Base-by-base conservation (phyloP, 1,139 yeast genomes). In the Candida mesenterica region DNA sequence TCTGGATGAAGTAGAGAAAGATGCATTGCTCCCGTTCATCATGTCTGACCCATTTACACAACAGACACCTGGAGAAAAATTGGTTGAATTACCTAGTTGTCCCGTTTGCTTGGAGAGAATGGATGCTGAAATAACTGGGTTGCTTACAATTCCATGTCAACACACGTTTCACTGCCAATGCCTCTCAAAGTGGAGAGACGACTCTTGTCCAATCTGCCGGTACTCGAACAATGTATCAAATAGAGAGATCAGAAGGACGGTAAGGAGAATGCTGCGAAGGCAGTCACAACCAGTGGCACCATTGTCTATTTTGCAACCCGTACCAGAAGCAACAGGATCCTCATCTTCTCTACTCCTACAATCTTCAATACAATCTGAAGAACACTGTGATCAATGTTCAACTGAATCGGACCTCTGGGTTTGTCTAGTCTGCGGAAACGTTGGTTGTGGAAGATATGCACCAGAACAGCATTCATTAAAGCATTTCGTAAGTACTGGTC, bases 111-210 rank as follows among this genome's bases (percentile, higher is more conserved):
- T 90, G 16, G 97, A 90, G 50, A 66, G 95, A 44, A 82, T 90
- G 84, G 97, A 90, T 55, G 72, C 92, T 2, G 75, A 76, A 16
- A 69, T 84, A 4, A 82, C 95, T 0, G 97, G 97, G 0, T 62
- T 90, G 12, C 63, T 89, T 9, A 90, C 97, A 0, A 89, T 87
- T 32, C 88, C 94, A 0, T 90, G 97, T 45, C 96, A 87, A 54
- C 97, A 90, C 55, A 88, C 96, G 0, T 90, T 88, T 59, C 97
- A 90, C 57, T 89, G 96, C 49, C 86, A 77, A 48, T 90, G 97
- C 55, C 66, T 90, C 34, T 79, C 88, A 24, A 85, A 83, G 59
- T 90, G 97, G 97, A 77, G 78, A 38, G 96, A 88, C 53, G 95
- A 88, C 41, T 78, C 88, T 19, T 90, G 97, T 55, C 97, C 97